Evolutionary conservation across 176 grass and related monocot species (phyloP).

Genomic region (Puya raimondii): DNA sequence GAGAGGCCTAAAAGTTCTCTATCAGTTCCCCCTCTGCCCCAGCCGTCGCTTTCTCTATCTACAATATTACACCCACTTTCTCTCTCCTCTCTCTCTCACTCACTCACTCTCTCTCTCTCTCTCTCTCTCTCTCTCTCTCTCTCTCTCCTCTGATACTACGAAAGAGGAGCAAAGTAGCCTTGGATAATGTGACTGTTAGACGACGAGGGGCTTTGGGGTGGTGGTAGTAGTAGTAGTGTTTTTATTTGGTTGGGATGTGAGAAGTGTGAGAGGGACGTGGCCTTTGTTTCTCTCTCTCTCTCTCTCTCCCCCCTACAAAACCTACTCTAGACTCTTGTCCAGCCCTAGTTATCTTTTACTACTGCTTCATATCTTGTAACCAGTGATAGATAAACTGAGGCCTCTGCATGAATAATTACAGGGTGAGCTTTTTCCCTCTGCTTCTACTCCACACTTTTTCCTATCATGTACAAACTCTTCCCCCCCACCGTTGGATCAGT

Average conservation of each 20-base stretch:
- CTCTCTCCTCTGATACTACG: slow-evolving; percentile 18
- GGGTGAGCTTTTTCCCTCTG: background rate
- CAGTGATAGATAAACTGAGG: slow-evolving; percentile 1
- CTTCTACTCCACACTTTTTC: slow-evolving; percentile 5
- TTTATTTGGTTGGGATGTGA: slow-evolving; percentile 30
- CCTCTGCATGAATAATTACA: slow-evolving; percentile 13
- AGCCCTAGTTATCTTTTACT: background rate
- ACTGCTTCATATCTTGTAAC: slow-evolving; percentile 5
- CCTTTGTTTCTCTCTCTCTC: slow-evolving; percentile 24
- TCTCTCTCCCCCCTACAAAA: slow-evolving; percentile 26
- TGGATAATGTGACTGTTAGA: slow-evolving; percentile 61
- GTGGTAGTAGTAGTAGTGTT: slow-evolving; percentile 32
- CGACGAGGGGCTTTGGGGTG: slow-evolving; percentile 31
- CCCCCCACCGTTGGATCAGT: slow-evolving; percentile 12
- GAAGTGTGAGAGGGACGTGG: slow-evolving; percentile 33
- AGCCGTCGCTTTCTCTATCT: slow-evolving; percentile 90
- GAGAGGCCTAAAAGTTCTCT: slow-evolving; percentile 77
- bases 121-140: slow-evolving; percentile 24
- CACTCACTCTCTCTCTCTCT: background rate
- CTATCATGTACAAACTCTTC: slow-evolving; percentile 3
- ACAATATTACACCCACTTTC: slow-evolving; percentile 12
- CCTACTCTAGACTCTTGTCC: slow-evolving; percentile 11
- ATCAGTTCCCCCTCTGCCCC: slow-evolving; percentile 57
- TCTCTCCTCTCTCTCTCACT: background rate
- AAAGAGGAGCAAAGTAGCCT: slow-evolving; percentile 33